Conservation (phyloP, 2,329 filamentous ascomycete species). For the Fusarium siculi region DNA sequence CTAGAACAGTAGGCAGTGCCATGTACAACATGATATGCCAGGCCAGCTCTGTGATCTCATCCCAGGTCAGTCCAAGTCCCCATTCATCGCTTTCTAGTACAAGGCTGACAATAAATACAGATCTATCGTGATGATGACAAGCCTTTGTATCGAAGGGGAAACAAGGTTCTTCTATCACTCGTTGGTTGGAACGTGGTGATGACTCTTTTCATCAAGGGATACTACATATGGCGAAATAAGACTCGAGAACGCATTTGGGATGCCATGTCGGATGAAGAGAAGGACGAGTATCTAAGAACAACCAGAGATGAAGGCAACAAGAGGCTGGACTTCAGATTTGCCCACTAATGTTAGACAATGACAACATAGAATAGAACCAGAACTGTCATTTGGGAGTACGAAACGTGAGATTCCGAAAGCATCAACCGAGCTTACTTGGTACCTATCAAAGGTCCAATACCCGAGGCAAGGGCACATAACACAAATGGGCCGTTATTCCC, state of each 20-base stretch:
- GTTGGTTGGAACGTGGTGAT: conserved; percentile 59
- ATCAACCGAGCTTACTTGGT: background rate
- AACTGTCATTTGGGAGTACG: background rate
- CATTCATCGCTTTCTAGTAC: background rate
- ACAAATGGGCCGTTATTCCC: background rate
- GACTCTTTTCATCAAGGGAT: conserved; percentile 61
- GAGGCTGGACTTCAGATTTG: conserved; percentile 56
- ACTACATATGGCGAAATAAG: conserved; percentile 62
- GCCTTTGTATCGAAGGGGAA: conserved; percentile 54
- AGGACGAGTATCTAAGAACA: conserved; percentile 47
- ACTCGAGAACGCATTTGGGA: conserved; percentile 57
- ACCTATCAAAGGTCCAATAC: rapidly evolving
- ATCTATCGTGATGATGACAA: conserved; percentile 56
- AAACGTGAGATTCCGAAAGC: too few species aligned
- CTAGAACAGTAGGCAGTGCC: conserved; percentile 66
- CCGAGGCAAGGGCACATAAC: background rate
- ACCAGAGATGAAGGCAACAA: conserved; percentile 59
- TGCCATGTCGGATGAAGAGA: conserved; percentile 56
- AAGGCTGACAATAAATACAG: background rate
- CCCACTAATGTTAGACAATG: conserved; percentile 38
- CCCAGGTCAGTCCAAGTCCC: conserved; percentile 32
- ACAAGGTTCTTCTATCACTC: conserved; percentile 61
- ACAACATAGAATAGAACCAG: background rate
- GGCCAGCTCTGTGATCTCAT: conserved; percentile 47
- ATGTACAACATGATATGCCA: conserved; percentile 63